Conservation (phyloP, 2,329 filamentous ascomycete genomes). For the Helicocarpus griseus region DNA sequence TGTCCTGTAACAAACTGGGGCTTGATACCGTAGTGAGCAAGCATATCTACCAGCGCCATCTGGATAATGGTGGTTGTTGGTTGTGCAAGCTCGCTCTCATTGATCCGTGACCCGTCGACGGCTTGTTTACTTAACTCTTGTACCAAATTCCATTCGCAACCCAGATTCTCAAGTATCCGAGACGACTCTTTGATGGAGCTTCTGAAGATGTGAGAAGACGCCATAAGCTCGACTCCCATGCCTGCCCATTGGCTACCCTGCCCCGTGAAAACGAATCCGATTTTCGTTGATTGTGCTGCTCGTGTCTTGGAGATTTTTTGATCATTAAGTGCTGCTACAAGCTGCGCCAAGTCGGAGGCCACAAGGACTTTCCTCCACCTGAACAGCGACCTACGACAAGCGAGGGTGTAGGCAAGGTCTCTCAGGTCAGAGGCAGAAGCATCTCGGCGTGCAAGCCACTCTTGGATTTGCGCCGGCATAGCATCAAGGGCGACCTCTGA, state of each 20-base stretch:
- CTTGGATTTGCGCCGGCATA: not conserved
- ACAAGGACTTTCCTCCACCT: not conserved
- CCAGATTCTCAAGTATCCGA: constrained; percentile 3
- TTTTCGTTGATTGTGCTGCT: not conserved
- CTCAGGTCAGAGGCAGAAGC: not conserved
- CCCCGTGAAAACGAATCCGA: constrained; percentile 24
- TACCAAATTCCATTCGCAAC: constrained; percentile 1
- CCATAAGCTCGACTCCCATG: constrained; percentile 15
- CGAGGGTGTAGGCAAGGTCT: constrained; percentile 1
- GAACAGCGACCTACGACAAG: not conserved
- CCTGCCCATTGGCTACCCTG: constrained; percentile 17
- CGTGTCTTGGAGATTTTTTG: not conserved
- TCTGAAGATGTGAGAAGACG: not conserved
- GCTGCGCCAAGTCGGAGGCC: not conserved
- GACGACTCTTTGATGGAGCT: constrained; percentile 1
- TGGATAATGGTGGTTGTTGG: constrained; percentile 2
- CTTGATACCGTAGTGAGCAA: not conserved
- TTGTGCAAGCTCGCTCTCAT: constrained; percentile 2
- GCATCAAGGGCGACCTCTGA: not conserved
- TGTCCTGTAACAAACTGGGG: not conserved
- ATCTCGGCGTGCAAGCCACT: not conserved
- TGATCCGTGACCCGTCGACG: not conserved
- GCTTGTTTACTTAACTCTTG: not conserved
- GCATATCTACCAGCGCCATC: constrained; percentile 1
- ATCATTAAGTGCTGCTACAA: not conserved